Percentiles rank a stretch among this genome's conserved stretches.
phyloP scores from a whole-genome alignment of 345 rosid genomes.

The Dipteronia dyeriana region DNA sequence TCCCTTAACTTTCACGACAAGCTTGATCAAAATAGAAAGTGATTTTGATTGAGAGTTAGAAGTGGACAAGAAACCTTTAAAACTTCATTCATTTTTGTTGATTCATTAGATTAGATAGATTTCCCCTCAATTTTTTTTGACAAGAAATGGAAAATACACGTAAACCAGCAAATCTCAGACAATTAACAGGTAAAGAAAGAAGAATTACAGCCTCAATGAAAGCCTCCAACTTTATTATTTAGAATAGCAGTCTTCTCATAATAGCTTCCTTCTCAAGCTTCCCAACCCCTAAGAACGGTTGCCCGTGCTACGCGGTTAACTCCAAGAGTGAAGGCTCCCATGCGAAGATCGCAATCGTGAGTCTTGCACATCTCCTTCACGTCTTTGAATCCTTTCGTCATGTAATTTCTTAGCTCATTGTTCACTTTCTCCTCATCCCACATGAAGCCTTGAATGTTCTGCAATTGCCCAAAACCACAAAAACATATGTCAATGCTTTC shows the following conservation, averaged over 20 bases:
- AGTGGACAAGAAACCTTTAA: not conserved
- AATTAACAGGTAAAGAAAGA: not conserved
- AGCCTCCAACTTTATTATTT: conserved; percentile 30
- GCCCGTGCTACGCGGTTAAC: conserved; percentile 94
- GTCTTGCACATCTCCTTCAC: conserved; percentile 85
- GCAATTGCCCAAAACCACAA: conserved; percentile 23
- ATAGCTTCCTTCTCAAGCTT: conserved; percentile 44
- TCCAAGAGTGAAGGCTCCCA: conserved; percentile 99
- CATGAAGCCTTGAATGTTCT: conserved; percentile 98
- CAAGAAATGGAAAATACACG: not conserved
- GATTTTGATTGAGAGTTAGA: not conserved
- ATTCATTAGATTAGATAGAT: not conserved
- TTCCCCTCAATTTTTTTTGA: not conserved
- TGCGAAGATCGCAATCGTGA: conserved; percentile 84
- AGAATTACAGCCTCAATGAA: conserved; percentile 6
- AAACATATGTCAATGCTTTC: not conserved
- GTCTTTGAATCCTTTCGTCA: conserved; percentile 78
- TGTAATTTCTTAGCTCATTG: conserved; percentile 70
- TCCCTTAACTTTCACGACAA: not conserved
- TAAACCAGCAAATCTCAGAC: not conserved
- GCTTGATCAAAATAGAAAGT: not conserved
- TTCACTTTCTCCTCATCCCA: conserved; percentile 96
- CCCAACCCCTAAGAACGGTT: conserved; percentile 91
- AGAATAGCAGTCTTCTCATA: conserved; percentile 27
- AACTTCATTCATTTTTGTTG: not conserved